Base-by-base conservation (phyloP, 805 yeast species). In the Yarrowia keelungensis region DNA sequence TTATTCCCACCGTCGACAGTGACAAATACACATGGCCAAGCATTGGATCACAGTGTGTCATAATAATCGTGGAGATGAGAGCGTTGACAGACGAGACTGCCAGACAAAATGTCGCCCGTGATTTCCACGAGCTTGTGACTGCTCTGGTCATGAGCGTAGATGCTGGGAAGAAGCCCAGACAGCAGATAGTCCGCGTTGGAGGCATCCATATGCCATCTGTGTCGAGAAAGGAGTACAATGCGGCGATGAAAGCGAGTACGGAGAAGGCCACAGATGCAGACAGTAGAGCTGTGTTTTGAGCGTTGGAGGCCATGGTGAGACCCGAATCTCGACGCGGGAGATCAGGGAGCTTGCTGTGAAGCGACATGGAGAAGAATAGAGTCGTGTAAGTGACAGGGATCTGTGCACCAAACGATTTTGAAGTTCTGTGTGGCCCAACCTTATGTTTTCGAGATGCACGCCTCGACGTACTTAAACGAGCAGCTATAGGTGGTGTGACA, bases 131-230 rank as follows among this genome's bases (percentile, higher is more conserved):
- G 19, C 15, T 3, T 9, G 47, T 35, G 39, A 56, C 62, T 10
- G 47, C 38, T 5, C 62, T 16, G 8, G 62, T 42, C 46, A 56
- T 56, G 22, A 56, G 1, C 5, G 26, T 9, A 2, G 62, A 22
- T 4, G 47, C 19, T 2, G 62, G 62, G 14, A 56, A 56, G 47
- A 56, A 56, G 3, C 62, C 62, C 47, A 56, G 47, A 42, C 62
- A 56, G 39, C 47, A 41, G 22, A 56, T 26, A 15, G 26, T 15
- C 4, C 47, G 11, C 11, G 62, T n/a, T 3, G 47, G 46, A 10
- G 14, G 8, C 14, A 16, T 35, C 45, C 14, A 14, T 14, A 26
- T 14, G 19, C 35, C 38, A 12, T 41, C n/a, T 56, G 62, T 56
- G 62, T 56, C 43, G 39, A 56, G 41, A n/a, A 56, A n/a, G 1